Evolutionary conservation across 495 filamentous ascomycete genomes (phyloP).

Genomic region (Chaetomium fimeti): DNA sequence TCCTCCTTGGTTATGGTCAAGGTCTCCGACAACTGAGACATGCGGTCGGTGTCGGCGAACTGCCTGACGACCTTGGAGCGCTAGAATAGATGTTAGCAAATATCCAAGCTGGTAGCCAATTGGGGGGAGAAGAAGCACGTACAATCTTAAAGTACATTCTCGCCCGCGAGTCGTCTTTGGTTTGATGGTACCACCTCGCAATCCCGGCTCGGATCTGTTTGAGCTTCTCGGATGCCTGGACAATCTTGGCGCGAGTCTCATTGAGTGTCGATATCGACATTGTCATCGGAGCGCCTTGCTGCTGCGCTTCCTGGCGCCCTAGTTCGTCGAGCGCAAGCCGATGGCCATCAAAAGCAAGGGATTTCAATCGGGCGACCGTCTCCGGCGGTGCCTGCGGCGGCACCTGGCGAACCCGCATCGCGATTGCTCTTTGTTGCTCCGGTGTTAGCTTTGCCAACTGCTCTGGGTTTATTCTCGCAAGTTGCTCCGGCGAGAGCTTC

Average conservation of each 20-base stretch:
- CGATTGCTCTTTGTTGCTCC: slow-evolving; percentile 52
- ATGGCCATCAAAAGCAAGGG: slow-evolving; percentile 36
- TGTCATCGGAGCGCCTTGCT: slow-evolving; percentile 33
- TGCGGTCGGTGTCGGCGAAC: slow-evolving; percentile 53
- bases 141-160: slow-evolving; percentile 49
- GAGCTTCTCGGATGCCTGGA: slow-evolving; percentile 33
- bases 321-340: slow-evolving; percentile 10
- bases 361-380: slow-evolving; percentile 34
- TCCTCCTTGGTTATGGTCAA: slow-evolving; percentile 60
- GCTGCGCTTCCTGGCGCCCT: slow-evolving; percentile 33
- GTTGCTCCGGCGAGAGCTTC: slow-evolving; percentile 10
- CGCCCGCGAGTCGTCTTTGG: slow-evolving; percentile 45
- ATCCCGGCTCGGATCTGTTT: slow-evolving; percentile 39
- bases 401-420: slow-evolving; percentile 40
- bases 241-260: slow-evolving; percentile 39
- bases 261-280: slow-evolving; percentile 42
- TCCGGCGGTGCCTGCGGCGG: slow-evolving; percentile 24
- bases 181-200: slow-evolving; percentile 43
- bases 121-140: slow-evolving; percentile 23
- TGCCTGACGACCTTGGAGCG: slow-evolving; percentile 59
- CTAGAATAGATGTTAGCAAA: slow-evolving; percentile 43
- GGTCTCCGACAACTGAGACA: slow-evolving; percentile 45
- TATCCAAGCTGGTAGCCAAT: not conserved
- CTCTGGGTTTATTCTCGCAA: slow-evolving; percentile 32
- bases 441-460: slow-evolving; percentile 54